Percentiles rank a stretch among this genome's conserved stretches.
Evolutionary conservation across 2,329 filamentous ascomycete species (phyloP).

Genomic region (Ophiostoma perfectum): DNA sequence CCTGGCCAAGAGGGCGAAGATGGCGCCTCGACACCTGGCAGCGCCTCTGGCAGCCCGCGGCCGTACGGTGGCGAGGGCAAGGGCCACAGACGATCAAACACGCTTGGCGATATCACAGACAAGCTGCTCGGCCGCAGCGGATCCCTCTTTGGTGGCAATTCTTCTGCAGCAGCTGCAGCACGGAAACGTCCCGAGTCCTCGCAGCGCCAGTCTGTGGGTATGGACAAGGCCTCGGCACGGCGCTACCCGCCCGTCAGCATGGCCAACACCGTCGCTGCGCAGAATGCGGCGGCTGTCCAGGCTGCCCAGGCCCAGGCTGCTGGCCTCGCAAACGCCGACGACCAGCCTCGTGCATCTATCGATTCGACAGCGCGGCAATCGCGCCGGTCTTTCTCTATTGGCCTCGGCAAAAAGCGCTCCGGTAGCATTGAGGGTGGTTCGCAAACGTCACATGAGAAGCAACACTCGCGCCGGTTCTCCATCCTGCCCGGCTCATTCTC

Average conservation of each 20-base stretch:
- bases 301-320: slow-evolving; percentile 35
- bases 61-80: slow-evolving; percentile 39
- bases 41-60: not conserved
- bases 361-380: slow-evolving; percentile 55
- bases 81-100: slow-evolving; percentile 65
- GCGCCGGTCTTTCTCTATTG: slow-evolving; percentile 65
- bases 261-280: slow-evolving; percentile 43
- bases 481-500: slow-evolving; percentile 61
- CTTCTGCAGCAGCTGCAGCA: slow-evolving; percentile 14
- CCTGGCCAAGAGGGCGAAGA: slow-evolving; percentile 50
- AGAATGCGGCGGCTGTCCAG: not conserved
- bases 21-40: slow-evolving; percentile 2
- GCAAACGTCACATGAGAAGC: slow-evolving; percentile 51
- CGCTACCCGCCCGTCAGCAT: slow-evolving; percentile 90
- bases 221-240: slow-evolving; percentile 46
- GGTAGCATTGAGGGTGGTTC: slow-evolving; percentile 55
- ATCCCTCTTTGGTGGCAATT: slow-evolving; percentile 64
- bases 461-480: slow-evolving; percentile 59
- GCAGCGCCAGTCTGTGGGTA: not conserved
- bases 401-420: slow-evolving; percentile 64
- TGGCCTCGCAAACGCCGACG: not conserved
- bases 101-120: slow-evolving; percentile 74
- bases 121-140: slow-evolving; percentile 80
- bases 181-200: slow-evolving; percentile 45
- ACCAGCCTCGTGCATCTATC: slow-evolving; percentile 56